phyloP scores from a whole-genome alignment of 2,329 filamentous ascomycete genomes.

The Botryotinia convoluta region DNA sequence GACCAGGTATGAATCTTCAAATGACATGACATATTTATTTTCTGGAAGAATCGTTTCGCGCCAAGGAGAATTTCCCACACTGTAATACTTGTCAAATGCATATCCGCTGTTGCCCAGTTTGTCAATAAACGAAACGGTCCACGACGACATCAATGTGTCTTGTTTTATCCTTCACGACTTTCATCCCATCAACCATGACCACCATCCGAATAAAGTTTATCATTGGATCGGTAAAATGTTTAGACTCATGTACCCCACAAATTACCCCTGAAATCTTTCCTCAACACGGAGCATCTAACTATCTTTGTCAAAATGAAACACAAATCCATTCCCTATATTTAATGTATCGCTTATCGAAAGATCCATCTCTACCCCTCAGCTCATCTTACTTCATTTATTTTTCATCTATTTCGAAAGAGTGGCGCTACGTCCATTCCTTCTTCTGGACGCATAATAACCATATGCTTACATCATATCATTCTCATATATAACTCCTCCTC shows the following conservation, averaged over 20 bases:
- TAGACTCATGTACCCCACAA: slow-evolving; percentile 1
- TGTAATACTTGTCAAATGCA: not conserved
- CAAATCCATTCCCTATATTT: not conserved
- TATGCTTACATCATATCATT: not conserved
- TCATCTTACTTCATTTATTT: slow-evolving; percentile 17
- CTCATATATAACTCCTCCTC: not conserved
- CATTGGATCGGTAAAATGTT: not conserved
- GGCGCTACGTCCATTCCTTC: not conserved
- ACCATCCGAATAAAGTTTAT: not conserved
- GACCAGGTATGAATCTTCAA: not conserved
- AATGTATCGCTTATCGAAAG: slow-evolving; percentile 6
- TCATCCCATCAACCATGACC: not conserved
- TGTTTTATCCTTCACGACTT: not conserved
- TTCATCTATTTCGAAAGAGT: slow-evolving; percentile 11
- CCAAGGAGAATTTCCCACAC: not conserved
- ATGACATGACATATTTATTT: not conserved
- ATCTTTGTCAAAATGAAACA: slow-evolving; percentile 8
- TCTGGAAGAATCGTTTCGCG: slow-evolving; percentile 9
- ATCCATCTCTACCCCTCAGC: slow-evolving; percentile 1
- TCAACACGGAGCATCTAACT: not conserved
- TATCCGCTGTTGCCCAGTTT: too few relatives aligned
- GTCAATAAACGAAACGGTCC: not conserved
- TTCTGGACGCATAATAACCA: not conserved
- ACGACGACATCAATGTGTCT: not conserved
- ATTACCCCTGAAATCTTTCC: not conserved